Evolutionary conservation across 2,329 filamentous ascomycete genomes (phyloP), one percentile per base, ranked within the genome.

Genomic region (Furcasterigmium furcatum): DNA sequence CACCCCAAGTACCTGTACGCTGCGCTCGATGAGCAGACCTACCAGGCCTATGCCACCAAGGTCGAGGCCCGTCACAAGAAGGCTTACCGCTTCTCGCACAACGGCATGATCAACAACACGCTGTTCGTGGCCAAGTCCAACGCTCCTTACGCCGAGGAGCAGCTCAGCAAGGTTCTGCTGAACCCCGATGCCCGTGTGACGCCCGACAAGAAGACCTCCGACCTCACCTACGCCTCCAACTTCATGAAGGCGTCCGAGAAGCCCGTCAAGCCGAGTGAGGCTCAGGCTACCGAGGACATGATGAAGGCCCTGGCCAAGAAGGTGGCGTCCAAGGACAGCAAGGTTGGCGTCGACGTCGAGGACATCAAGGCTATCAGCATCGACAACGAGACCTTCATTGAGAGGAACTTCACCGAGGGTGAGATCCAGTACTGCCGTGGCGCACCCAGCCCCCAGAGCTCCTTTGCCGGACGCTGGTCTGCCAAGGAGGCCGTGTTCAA

Each of bases 401-500:
- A 94, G 70, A 87, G 94, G 57, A 99, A 99, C 73, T 99, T 99
- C 68, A 97, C 94, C 0, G 68, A 75, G 14, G 73, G 77, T 41
- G 94, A 99, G 71, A 87, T 91, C 57, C 77, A 80, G 24, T 97
- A 99, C 74, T 99, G 95, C 75, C 77, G 78, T 52, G 82, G 85
- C 60, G 85, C 89, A 14, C 73, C 90, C 6, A 85, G 80, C 61
- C 88, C 91, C 2, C 89, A 90, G 62, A 88, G 91, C 54, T 95
- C 90, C 43, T 99, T 96, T 68, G 90, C 92, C 5, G 94, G 94
- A 41, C 84, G 91, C 56, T 99, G 94, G 94, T 92, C 87, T 59
- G 94, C 94, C 29, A 99, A 99, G 75, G 94, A 99, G 72, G 94
- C 94, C 22, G 91, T 99, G 1, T 99, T 99, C 79, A 99, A 99